Percentiles rank a stretch among this genome's conserved stretches.
Evolutionary conservation across 1,139 yeast genomes (phyloP).

Genomic region (Saccharomyces hybrid): DNA sequence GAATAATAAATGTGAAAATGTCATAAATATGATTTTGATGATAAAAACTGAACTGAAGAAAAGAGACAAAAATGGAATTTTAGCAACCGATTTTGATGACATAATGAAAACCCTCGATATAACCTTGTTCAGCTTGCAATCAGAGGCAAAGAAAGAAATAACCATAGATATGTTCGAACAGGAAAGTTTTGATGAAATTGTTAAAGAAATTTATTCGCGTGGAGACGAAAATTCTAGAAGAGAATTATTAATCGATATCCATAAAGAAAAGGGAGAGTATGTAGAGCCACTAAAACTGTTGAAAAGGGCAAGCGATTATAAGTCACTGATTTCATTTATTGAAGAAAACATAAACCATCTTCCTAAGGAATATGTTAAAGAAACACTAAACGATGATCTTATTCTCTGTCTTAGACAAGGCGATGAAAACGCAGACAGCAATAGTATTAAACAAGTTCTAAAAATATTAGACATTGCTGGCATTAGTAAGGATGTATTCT

Average conservation of each 20-base stretch:
- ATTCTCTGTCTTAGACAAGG: slow-evolving; percentile 8
- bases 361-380: slow-evolving; percentile 10
- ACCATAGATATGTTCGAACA: slow-evolving; percentile 17
- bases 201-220: slow-evolving; percentile 9
- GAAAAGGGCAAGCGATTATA: slow-evolving; percentile 7
- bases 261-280: slow-evolving; percentile 12
- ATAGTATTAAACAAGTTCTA: slow-evolving; percentile 6
- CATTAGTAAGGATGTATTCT: slow-evolving; percentile 13
- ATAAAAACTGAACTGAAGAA: slow-evolving; percentile 5
- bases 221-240: slow-evolving; percentile 6
- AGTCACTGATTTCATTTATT: slow-evolving; percentile 12
- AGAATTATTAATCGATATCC: slow-evolving; percentile 15
- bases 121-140: slow-evolving; percentile 11
- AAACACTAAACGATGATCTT: slow-evolving; percentile 14
- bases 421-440: slow-evolving; percentile 2
- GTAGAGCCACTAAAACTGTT: slow-evolving; percentile 13
- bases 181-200: slow-evolving; percentile 18
- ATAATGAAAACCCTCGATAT: slow-evolving; percentile 21
- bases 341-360: slow-evolving; percentile 11
- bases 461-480: slow-evolving; percentile 10
- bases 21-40: slow-evolving; percentile 7
- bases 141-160: slow-evolving; percentile 7
- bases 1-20: slow-evolving; percentile 18
- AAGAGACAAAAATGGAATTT: background rate
- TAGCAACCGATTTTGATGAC: slow-evolving; percentile 14